A percentile compares a stretch with the other conserved stretches of the same genome.
Conservation (phyloP, 192 early-diverging fungal genomes). For the Spinellus fusiger region DNA sequence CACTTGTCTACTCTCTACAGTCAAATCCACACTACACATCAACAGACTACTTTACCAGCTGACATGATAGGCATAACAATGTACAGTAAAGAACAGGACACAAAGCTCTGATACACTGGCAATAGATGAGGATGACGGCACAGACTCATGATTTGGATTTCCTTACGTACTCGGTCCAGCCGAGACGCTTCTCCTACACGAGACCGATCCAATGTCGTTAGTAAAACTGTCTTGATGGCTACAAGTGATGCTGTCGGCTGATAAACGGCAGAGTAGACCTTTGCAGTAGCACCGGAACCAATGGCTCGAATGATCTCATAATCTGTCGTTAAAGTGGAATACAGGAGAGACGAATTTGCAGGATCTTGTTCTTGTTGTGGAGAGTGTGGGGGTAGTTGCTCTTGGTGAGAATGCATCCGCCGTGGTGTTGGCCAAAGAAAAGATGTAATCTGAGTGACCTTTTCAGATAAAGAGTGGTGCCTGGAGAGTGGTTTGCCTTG, state of each 20-base stretch:
- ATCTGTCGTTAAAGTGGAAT: conserved; percentile 3
- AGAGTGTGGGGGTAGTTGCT: not conserved
- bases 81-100: conserved; percentile 18
- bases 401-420: not conserved
- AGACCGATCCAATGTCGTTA: conserved; percentile 4
- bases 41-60: conserved; percentile 12
- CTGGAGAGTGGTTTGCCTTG: conserved; percentile 1
- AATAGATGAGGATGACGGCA: conserved; percentile 22
- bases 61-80: conserved; percentile 32
- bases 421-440: not conserved
- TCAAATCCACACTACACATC: not conserved
- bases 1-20: too few relatives aligned
- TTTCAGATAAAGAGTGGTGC: conserved; percentile 5
- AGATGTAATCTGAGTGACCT: conserved; percentile 1
- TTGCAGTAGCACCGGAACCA: conserved; percentile 26
- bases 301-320: conserved; percentile 6
- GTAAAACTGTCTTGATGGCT: conserved; percentile 20
- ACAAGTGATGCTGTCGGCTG: conserved; percentile 10
- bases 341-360: not conserved
- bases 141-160: conserved; percentile 30
- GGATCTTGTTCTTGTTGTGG: not conserved
- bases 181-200: conserved; percentile 11
- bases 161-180: conserved; percentile 21
- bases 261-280: conserved; percentile 18
- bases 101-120: conserved; percentile 25